Evolutionary conservation across 257 asterid genomes (phyloP).

Genomic region (Nicotiana tabacum): DNA sequence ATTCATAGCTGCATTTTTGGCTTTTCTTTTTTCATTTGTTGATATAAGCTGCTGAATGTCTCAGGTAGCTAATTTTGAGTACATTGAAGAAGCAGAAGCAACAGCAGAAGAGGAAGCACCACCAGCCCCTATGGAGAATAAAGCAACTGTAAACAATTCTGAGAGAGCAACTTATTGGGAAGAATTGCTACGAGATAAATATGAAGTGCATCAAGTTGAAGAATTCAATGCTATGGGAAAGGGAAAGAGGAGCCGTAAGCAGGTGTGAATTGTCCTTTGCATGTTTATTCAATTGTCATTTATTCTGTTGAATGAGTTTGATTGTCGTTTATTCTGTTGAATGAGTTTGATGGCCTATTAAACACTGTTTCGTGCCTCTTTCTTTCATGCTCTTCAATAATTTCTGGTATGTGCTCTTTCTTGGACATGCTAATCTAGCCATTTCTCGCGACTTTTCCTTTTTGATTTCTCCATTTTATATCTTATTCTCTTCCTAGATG

Average conservation of each 20-base stretch:
- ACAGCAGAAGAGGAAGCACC: constrained; percentile 73
- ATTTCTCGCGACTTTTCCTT: neutral
- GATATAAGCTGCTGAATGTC: constrained; percentile 12
- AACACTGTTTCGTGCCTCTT: neutral
- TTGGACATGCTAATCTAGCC: neutral
- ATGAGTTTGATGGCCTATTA: neutral
- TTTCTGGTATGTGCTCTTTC: constrained; percentile 3
- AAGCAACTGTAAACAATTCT: constrained; percentile 53
- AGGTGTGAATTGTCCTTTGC: constrained; percentile 36
- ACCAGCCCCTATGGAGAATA: constrained; percentile 45
- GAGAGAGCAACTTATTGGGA: constrained; percentile 87
- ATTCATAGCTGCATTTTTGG: neutral
- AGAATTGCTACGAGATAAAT: constrained; percentile 78
- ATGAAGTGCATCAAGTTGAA: constrained; percentile 77
- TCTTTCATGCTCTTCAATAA: neutral
- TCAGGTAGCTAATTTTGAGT: constrained; percentile 97
- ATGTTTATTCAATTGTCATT: neutral
- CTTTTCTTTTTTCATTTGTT: neutral
- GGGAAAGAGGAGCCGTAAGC: constrained; percentile 93
- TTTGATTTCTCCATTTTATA: constrained; percentile 13
- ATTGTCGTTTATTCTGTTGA: neutral
- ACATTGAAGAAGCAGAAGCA: constrained; percentile 68
- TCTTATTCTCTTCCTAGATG: constrained; percentile 56
- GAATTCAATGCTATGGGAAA: constrained; percentile 91
- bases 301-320: constrained; percentile 1